Conservation (phyloP, 345 rosid species). For the Citrus glauca region DNA sequence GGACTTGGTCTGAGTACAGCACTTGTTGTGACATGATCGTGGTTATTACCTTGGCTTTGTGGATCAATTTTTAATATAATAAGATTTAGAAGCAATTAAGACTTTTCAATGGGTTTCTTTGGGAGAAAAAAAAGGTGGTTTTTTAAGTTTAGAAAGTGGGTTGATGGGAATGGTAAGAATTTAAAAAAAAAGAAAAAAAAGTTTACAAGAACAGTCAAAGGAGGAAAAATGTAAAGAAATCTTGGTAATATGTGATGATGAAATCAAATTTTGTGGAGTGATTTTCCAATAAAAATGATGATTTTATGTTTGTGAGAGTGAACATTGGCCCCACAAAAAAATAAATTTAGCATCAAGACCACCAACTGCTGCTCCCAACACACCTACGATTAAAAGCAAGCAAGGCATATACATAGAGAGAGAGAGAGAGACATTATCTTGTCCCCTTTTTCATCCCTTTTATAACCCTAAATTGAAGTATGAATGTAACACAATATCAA, state of each 20-base stretch:
- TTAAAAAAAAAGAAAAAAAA: background rate
- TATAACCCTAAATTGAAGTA: background rate
- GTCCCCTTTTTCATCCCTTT: background rate
- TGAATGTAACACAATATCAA: background rate
- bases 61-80: background rate
- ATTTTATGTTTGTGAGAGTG: slow-evolving; percentile 13
- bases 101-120: background rate
- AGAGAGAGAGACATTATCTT: background rate
- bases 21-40: slow-evolving; percentile 22
- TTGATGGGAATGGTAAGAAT: background rate
- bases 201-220: background rate
- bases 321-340: slow-evolving; percentile 28
- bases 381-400: slow-evolving; percentile 25
- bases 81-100: background rate
- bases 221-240: slow-evolving; percentile 17
- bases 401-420: background rate
- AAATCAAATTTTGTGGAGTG: background rate
- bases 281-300: background rate
- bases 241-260: slow-evolving; percentile 18
- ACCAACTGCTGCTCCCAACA: slow-evolving; percentile 30
- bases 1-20: slow-evolving; percentile 22
- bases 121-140: accelerated
- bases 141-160: background rate
- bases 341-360: slow-evolving; percentile 26
- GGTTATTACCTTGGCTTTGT: slow-evolving; percentile 16